Evolutionary conservation across 768 basidiomycete species (phyloP).

Genomic region (Amanita subjunquillea): DNA sequence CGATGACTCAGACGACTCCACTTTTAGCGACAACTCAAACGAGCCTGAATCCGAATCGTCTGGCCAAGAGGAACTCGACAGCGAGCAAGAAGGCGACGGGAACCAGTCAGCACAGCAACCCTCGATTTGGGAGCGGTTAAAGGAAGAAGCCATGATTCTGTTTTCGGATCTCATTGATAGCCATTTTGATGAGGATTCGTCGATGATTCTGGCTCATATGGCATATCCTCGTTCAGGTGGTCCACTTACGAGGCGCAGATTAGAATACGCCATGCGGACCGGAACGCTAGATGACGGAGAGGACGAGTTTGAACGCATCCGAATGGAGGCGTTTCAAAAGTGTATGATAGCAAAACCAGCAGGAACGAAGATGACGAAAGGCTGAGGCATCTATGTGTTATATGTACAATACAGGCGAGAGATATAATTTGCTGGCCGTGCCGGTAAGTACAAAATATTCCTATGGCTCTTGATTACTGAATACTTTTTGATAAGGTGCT

Average conservation of each 20-base stretch:
- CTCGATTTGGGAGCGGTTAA: neutral
- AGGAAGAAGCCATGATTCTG: constrained; percentile 1
- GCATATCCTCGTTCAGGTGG: constrained; percentile 1
- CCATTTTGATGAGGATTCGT: constrained; percentile 1
- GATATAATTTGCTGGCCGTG: constrained; percentile 84
- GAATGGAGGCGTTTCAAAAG: constrained; percentile 13
- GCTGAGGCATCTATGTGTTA: constrained; percentile 39
- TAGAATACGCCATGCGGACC: neutral
- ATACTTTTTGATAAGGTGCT: constrained; percentile 24
- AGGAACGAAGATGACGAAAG: constrained; percentile 10
- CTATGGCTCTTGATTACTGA: constrained; percentile 8
- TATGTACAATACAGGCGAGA: constrained; percentile 58
- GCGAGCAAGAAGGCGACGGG: constrained; percentile 10
- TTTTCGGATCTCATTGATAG: constrained; percentile 2
- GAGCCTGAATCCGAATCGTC: constrained; percentile 13
- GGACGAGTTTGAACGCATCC: constrained; percentile 9
- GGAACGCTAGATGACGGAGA: neutral
- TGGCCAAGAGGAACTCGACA: constrained; percentile 15
- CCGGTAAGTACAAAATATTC: constrained; percentile 31
- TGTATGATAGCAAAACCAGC: constrained; percentile 6
- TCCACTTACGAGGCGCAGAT: constrained; percentile 4
- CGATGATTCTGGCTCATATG: constrained; percentile 2
- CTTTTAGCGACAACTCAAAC: constrained; percentile 14
- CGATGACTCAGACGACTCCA: constrained; percentile 20
- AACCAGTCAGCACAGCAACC: neutral